A percentile compares a stretch with the other conserved stretches of the same genome.
Conservation (phyloP, 176 grass and related monocot genomes). For the Musa schizocarpa region DNA sequence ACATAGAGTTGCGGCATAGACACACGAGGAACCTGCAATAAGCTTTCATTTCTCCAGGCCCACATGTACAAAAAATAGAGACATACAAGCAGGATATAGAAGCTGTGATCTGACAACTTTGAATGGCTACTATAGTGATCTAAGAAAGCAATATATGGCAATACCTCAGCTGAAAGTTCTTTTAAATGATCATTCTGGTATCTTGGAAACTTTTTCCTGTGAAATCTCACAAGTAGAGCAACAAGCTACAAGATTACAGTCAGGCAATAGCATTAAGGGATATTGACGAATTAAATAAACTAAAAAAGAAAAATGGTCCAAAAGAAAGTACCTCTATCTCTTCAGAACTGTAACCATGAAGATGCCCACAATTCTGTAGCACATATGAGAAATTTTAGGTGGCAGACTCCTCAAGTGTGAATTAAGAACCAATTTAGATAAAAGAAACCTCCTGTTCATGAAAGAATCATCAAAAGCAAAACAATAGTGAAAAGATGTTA, state of each 20-base stretch:
- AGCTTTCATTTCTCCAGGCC: background rate
- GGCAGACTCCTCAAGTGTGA: background rate
- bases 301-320: background rate
- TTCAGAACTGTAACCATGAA: slow-evolving; percentile 14
- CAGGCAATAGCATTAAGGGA: background rate
- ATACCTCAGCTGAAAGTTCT: slow-evolving; percentile 7
- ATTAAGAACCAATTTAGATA: background rate
- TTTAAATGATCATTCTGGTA: background rate
- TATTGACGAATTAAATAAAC: background rate
- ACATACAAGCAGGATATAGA: background rate
- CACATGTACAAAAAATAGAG: background rate
- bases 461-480: background rate
- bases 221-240: slow-evolving; percentile 9
- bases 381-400: slow-evolving; percentile 3
- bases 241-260: background rate
- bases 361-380: slow-evolving; percentile 15
- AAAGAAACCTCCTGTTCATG: background rate
- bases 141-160: background rate
- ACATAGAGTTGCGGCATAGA: background rate
- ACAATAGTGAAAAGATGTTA: background rate
- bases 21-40: background rate
- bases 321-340: slow-evolving; percentile 3
- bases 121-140: background rate
- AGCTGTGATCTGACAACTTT: background rate
- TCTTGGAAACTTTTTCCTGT: slow-evolving; percentile 12